These are phyloP conservation scores for Hyphodiscus sp. DNA, from an alignment of 2,329 filamentous ascomycete genomes.

Conservation along the genomic window DNA sequence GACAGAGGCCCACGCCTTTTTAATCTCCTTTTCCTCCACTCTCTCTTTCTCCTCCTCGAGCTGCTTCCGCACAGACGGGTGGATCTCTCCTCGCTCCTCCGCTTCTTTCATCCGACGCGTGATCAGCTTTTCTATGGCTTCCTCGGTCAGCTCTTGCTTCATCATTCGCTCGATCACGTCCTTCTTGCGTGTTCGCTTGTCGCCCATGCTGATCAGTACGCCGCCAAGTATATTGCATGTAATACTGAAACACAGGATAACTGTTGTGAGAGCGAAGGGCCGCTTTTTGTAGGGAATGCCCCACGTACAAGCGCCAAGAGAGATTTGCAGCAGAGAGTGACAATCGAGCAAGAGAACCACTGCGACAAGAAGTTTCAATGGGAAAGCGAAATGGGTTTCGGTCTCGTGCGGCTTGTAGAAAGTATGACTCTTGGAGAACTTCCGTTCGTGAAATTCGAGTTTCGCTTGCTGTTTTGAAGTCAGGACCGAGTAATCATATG, in stretches of 20 bases:
- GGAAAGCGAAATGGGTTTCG: constrained; percentile 72
- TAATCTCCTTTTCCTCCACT: constrained; percentile 28
- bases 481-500: constrained; percentile 53
- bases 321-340: constrained; percentile 74
- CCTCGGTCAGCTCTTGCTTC: constrained; percentile 65
- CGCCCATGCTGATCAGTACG: constrained; percentile 68
- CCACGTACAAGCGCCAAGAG: constrained; percentile 73
- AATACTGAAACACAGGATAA: constrained; percentile 74
- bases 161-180: constrained; percentile 73
- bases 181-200: constrained; percentile 73
- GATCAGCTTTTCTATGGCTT: constrained; percentile 63
- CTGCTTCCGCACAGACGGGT: constrained; percentile 33
- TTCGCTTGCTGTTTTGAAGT: constrained; percentile 59
- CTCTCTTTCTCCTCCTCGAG: constrained; percentile 43
- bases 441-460: constrained; percentile 68
- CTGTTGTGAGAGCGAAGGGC: constrained; percentile 66
- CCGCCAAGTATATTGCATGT: constrained; percentile 71
- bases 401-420: constrained; percentile 90
- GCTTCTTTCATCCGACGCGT: constrained; percentile 92
- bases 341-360: constrained; percentile 71
- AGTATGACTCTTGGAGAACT: constrained; percentile 76
- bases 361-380: constrained; percentile 63
- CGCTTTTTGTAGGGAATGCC: constrained; percentile 64
- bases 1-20: constrained; percentile 22
- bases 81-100: constrained; percentile 19